Evolutionary conservation across 1,139 yeast genomes (phyloP).

Genomic region (Saccharomycopsis hybrid): DNA sequence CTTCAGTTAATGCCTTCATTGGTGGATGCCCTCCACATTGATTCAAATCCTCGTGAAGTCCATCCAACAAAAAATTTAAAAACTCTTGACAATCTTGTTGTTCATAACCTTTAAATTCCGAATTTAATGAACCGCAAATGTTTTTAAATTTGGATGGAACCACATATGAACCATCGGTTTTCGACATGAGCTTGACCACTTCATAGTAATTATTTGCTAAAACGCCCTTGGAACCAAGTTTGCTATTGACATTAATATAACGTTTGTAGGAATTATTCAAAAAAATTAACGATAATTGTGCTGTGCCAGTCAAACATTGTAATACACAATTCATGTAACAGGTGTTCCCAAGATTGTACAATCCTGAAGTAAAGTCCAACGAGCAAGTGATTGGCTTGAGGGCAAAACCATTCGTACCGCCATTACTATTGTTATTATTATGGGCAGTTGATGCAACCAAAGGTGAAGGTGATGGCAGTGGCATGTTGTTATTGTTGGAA

Average conservation of each 20-base stretch:
- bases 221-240: conserved; percentile 78
- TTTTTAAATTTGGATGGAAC: conserved; percentile 56
- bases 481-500: not conserved
- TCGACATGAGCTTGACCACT: conserved; percentile 53
- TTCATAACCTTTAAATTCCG: conserved; percentile 64
- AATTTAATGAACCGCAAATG: conserved; percentile 63
- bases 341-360: conserved; percentile 80
- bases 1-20: conserved; percentile 55
- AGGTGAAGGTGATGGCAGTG: not conserved
- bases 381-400: not conserved
- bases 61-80: conserved; percentile 74
- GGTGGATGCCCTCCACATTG: conserved; percentile 53
- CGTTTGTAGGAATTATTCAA: conserved; percentile 53
- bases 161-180: conserved; percentile 41
- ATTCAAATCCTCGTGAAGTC: conserved; percentile 83
- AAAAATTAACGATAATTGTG: conserved; percentile 41
- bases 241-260: conserved; percentile 69
- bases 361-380: conserved; percentile 43
- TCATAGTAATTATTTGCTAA: conserved; percentile 69
- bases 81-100: conserved; percentile 96
- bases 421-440: not conserved
- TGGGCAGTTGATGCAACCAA: too few species aligned
- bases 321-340: conserved; percentile 91
- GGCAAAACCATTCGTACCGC: not conserved
- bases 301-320: conserved; percentile 66